Base-by-base conservation (phyloP, 2,329 filamentous ascomycete genomes). In the Microthyrium microscopicum region DNA sequence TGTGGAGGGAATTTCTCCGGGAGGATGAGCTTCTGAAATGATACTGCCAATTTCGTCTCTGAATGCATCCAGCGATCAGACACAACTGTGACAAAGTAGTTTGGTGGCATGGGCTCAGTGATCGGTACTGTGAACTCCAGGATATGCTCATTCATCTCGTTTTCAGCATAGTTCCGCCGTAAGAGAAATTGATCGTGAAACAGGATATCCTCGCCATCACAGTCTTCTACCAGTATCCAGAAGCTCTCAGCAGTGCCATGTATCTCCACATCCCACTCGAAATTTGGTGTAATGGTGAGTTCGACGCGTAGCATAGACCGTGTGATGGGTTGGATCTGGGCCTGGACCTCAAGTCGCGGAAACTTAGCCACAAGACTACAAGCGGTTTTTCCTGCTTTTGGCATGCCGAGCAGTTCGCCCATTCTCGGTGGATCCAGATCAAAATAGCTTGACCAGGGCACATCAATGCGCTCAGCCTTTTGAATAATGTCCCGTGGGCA, bases 61-160 rank as follows among this genome's bases (percentile, higher is more conserved):
- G 87, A 83, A 51, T 93, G 83, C 83, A 98, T 94, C 89, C 89
- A 98, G 44, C 89, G 70, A 54, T 98, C 89, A 3, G 87, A 95
- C 15, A 94, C 61, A 25, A 98, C 71, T 0, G 84, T 89, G 46
- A 98, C 83, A 58, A 98, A 98, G 60, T 98, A 98, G 54, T 98
- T 92, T 0, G 91, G 89, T 11, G 89, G 89, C 80, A 95, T 92
- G 0, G 91, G 91, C 45, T 98, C 89, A 1, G 83, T 85, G 44
- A 98, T 92, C 1, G 89, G 81, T 3, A 95, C 87, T 0, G 87
- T 95, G 46, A 98, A 89, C 45, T 98, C 89, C 19, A 98, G 78
- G 8, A 94, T 58, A 55, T 98, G 89, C 58, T 95, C 87, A 42
- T 87, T 94, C 52, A 77, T 70, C 47, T 95, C 87, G 1, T 77